These are phyloP conservation scores for Pleurotus pulmonarius DNA, from an alignment of 768 basidiomycete genomes.

Conservation along the genomic window DNA sequence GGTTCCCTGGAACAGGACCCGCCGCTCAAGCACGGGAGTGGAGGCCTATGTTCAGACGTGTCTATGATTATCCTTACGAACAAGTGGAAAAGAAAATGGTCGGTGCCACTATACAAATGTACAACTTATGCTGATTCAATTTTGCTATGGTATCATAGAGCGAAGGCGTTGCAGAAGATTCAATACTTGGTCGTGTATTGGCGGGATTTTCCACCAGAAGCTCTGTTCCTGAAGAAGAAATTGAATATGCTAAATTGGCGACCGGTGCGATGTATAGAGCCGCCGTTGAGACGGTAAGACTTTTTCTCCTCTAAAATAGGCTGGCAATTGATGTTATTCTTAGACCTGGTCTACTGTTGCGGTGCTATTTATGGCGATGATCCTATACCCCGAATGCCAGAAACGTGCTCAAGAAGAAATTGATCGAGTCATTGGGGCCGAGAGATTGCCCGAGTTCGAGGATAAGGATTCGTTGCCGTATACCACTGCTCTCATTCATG, in stretches of 20 bases:
- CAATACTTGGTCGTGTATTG: not conserved
- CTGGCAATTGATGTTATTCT: not conserved
- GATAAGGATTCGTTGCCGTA: conserved; percentile 21
- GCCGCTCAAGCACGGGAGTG: conserved; percentile 32
- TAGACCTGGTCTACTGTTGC: not conserved
- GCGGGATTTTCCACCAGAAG: not conserved
- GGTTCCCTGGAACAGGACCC: conserved; percentile 42
- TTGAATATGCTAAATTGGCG: not conserved
- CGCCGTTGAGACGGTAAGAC: not conserved
- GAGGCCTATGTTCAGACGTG: conserved; percentile 24
- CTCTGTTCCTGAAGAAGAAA: not conserved
- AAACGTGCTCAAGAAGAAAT: conserved; percentile 24
- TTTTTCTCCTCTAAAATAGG: too few relatives aligned
- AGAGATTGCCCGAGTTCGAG: conserved; percentile 20
- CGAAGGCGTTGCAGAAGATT: not conserved
- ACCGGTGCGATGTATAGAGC: not conserved
- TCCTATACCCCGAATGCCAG: conserved; percentile 22
- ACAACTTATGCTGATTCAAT: not conserved
- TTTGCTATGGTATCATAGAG: not conserved
- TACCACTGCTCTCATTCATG: conserved; percentile 18
- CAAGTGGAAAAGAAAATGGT: conserved; percentile 33
- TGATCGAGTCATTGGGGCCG: conserved; percentile 18
- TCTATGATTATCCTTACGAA: conserved; percentile 34
- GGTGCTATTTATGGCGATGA: conserved; percentile 23
- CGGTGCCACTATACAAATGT: not conserved